Base-by-base conservation (phyloP, 495 filamentous ascomycete genomes). In the Articulospora tetracladia region DNA sequence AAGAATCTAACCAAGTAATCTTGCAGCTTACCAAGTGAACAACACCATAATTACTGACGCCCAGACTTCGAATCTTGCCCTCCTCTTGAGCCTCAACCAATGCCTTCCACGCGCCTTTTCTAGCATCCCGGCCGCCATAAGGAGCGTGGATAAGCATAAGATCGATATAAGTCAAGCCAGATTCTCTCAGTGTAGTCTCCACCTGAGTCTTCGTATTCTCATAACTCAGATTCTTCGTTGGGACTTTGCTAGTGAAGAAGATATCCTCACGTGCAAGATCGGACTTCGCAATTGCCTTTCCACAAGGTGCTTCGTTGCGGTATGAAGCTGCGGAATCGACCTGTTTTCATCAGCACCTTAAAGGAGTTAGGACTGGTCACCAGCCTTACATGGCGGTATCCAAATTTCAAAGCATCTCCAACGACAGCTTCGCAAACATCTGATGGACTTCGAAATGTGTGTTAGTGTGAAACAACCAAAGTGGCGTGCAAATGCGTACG, bases 231-330 rank as follows among this genome's bases (percentile, higher is more conserved):
- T 69, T 59, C 10, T 62, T 64, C 0, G 74, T 66, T 12, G 80
- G 78, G 46, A 92, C 73, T 70, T 94, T 94, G 65, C 81, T 81
- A 39, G 89, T 93, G 73, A 90, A 85, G 75, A 86, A 92, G 47
- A 92, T 74, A 28, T 88, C 72, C 19, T 76, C 72, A 30, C 90
- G 83, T 0, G 86, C 78, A 2, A 91, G 70, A 1, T 77, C 76
- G 20, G 81, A 75, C 47, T 76, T 71, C 19, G 73, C 71, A 51
- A 94, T 84, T 3, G 86, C 88, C 0, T 76, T 69, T 1, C 84
- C 87, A 25, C 83, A 86, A 10, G 83, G 77, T 6, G 69, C 79
- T 71, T 94, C 89, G 63, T 92, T 92, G 61, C 77, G 74, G 68
- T 94, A 93, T 44, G 73, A 77, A 8, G 80, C 79, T 0, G 90